A percentile compares a stretch with the other conserved stretches of the same genome.
Evolutionary conservation across 2,329 filamentous ascomycete species (phyloP).

Genomic region (Mariannaea sp.): DNA sequence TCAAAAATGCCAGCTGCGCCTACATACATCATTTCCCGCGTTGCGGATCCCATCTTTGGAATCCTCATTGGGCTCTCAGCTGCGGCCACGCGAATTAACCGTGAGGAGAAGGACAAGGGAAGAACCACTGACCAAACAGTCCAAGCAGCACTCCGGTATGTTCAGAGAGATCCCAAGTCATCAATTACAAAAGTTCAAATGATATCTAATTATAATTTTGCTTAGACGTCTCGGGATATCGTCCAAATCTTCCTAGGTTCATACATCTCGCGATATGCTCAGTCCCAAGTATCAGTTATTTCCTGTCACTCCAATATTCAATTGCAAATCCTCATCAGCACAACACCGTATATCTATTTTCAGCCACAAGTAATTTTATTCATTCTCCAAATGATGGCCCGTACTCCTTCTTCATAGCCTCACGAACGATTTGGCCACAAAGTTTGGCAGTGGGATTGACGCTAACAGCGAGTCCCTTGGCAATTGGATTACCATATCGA

Average conservation of each 20-base stretch:
- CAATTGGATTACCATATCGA: conserved; percentile 68
- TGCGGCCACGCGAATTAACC: conserved; percentile 61
- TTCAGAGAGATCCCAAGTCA: background rate
- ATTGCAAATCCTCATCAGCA: background rate
- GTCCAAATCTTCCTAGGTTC: conserved; percentile 29
- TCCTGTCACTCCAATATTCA: background rate
- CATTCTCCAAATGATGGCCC: conserved; percentile 53
- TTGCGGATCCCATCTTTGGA: conserved; percentile 63
- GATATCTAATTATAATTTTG: conserved; percentile 11
- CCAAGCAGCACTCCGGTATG: conserved; percentile 50
- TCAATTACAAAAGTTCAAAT: background rate
- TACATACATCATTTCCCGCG: conserved; percentile 64
- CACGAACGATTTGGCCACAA: conserved; percentile 70
- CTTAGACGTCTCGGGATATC: conserved; percentile 41
- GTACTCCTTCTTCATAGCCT: conserved; percentile 73
- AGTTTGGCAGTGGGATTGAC: conserved; percentile 72
- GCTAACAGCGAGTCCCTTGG: conserved; percentile 66
- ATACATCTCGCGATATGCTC: background rate
- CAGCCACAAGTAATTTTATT: conserved; percentile 21
- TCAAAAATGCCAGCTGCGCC: conserved; percentile 54
- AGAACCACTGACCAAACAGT: conserved; percentile 56
- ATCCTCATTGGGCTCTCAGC: conserved; percentile 61
- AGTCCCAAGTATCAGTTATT: background rate
- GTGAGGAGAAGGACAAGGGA: conserved; percentile 64
- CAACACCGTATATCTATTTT: conserved; percentile 11